Evolutionary conservation across 2,329 filamentous ascomycete species (phyloP), one percentile per base, ranked within the genome.

Genomic region (Piedraia hortae): DNA sequence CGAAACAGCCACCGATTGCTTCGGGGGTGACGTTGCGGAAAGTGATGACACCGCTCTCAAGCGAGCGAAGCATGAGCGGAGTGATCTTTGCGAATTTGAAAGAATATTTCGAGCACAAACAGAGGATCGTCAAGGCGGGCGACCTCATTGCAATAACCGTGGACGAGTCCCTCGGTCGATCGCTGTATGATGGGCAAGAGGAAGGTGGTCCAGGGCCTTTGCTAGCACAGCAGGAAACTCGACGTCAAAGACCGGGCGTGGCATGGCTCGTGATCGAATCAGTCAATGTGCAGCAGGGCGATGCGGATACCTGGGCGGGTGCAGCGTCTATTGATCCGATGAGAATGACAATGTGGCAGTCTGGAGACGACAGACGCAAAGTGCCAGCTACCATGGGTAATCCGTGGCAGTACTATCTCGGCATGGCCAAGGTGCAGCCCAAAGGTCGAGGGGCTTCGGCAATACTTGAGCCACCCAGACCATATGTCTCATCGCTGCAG

Each of bases 181-280:
- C 73, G 2, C 56, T 91, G 3, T 80, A 80, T 31, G 72, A 88
- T 36, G 53, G 62, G 4, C 66, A 85, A 17, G 75, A 89, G 26
- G 78, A 90, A 28, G 34, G 26, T 19, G 29, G 21, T 14, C 34
- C 12, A 20, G 35, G 21, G 30, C 62, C 58, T 60, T 23, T 40
- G 12, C 26, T 41, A 7, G 31, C 34, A 11, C 31, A 37, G 16
- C 34, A 21, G 28, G 25, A 14, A 21, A 21, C 12, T 14, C 11
- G 15, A 4, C 16, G 18, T n/a, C 21, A 19, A 10, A 18, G 28
- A 9, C 22, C 26, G 23, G 60, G 59, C 6, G 72, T 89, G 10
- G 80, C 75, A 5, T 97, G 85, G 85, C 93, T 91, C 53, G 74
- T 68, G 31, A 71, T 97, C 18, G 70, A 71, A 17, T 71, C 75